Base-by-base conservation (phyloP, 148 eudicot species). In the Mesembryanthemum crystallinum region DNA sequence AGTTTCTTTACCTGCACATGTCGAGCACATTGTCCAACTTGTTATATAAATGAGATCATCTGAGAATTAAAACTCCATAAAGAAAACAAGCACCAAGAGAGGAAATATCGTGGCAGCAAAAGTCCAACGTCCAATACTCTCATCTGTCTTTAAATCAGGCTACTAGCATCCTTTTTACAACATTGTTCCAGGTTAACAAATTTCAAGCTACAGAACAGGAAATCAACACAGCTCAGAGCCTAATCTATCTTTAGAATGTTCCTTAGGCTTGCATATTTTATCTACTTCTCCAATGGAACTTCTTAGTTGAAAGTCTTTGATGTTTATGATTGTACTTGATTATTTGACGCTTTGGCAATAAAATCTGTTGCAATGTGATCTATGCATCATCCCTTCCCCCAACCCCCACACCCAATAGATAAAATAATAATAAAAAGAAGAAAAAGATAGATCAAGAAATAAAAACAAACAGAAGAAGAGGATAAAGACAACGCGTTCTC, bases 1-100 rank as follows among this genome's bases (percentile, higher is more conserved):
- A 93, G 90, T 42, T 81, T 82, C 73, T 81, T 79, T 29, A 88
- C 98, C 98, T 93, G 89, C 79, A 82, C 73, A 79, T 55, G 23
- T 33, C 23, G 15, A 70, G 54, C 13, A 43, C 18, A 45, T 39
- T 23, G 51, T 42, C 37, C 73, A 58, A 4, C 39, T 5, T 55
- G 55, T 12, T 15, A 8, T 67, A 1, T 37, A 27, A 39, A 39
- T 21, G 15, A 57, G 33, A 64, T 20, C 6, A 35, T 20, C 39
- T 28, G 54, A 27, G 72, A 75, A 64, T n/a, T 23, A 29, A 52
- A 65, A 64, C 1, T 24, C 77, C 71, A 64, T n/a, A 64, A 8
- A 21, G 12, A 45, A 8, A 42, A 37, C 12, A 67, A 28, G 69
- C 28, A 43, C 55, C 69, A 62, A 7, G 35, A 62, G 54, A 42